Base-by-base conservation (phyloP, 768 basidiomycete species). In the Cystoderma amianthinum region DNA sequence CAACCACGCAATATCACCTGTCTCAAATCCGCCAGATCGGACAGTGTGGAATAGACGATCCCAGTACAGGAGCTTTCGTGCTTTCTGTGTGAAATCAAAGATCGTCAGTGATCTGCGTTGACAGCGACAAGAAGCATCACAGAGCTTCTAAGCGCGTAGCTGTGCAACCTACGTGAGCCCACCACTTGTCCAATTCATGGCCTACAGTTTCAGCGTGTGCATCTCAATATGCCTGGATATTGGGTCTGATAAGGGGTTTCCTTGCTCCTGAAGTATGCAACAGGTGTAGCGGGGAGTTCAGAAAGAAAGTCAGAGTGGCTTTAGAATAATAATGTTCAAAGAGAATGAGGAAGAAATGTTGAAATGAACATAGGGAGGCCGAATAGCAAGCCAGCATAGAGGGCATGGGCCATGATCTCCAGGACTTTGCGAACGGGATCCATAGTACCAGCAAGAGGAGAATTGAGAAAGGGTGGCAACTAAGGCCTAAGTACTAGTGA, bases 1-100 rank as follows among this genome's bases (percentile, higher is more conserved):
- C 76, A 97, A 98, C 95, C 95, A 98, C 47, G 76, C 75, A 44
- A 95, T 81, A 58, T 96, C 90, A 20, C 94, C 95, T 2, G 74
- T 77, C 54, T 76, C 72, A 54, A 98, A 97, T 5, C 73, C 68
- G 33, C 95, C 95, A 3, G 85, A 68, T 53, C 84, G 69, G 44
- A 97, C 91, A 18, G 82, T 92, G 46, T 80, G 71, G 76, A 96
- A 97, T 9, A 87, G 89, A 22, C 83, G 75, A 60, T 93, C 80
- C 92, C 91, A 93, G 63, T 89, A 69, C 22, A 96, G 65, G 28
- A 75, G 79, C 44, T 91, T 78, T 44, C 72, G 69, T 1, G 95
- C 94, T 50, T 71, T 63, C 82, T 86, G 42, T 20, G 39, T 10
- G 25, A 20, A 34, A 7, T 24, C 15, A 28, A 19, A n/a, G 28